Evolutionary conservation across 1,139 yeast species (phyloP).

Genomic region (Saccharomyces hybrid): DNA sequence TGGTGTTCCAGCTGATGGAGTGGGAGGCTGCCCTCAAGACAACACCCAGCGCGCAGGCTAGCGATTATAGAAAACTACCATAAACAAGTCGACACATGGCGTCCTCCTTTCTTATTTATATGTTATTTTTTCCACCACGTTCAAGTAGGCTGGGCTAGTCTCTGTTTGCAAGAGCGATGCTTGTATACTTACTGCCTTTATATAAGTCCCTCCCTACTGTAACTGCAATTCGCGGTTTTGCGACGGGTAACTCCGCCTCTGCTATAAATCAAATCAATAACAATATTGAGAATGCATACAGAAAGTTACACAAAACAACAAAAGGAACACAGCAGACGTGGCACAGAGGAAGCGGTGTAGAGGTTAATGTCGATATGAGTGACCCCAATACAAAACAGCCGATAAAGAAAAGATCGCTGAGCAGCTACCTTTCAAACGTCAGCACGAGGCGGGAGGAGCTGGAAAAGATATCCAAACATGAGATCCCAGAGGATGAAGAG

Average conservation of each 20-base stretch:
- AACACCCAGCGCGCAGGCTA: neutral
- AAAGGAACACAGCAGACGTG: neutral
- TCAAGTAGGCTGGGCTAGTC: neutral
- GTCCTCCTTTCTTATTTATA: neutral
- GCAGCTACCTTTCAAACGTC: conserved; percentile 33
- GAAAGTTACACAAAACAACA: no score
- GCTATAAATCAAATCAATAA: no score
- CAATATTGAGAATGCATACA: no score
- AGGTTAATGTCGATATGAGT: neutral
- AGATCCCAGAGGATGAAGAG: conserved; percentile 6
- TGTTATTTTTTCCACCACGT: neutral
- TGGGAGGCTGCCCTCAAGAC: conserved; percentile 33
- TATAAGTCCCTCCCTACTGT: neutral
- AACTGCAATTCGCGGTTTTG: neutral
- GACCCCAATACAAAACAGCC: conserved; percentile 1
- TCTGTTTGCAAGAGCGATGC: neutral
- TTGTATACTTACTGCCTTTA: neutral
- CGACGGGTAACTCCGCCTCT: neutral
- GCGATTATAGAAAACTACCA: neutral
- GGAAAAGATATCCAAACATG: conserved; percentile 16
- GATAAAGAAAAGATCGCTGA: conserved; percentile 29
- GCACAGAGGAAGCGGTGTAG: neutral
- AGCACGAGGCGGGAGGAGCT: conserved; percentile 28
- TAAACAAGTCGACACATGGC: neutral
- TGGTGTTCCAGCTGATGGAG: conserved; percentile 83